These are phyloP conservation scores for Toxicodendron radicans DNA, from an alignment of 345 rosid genomes.

Conservation along the genomic window DNA sequence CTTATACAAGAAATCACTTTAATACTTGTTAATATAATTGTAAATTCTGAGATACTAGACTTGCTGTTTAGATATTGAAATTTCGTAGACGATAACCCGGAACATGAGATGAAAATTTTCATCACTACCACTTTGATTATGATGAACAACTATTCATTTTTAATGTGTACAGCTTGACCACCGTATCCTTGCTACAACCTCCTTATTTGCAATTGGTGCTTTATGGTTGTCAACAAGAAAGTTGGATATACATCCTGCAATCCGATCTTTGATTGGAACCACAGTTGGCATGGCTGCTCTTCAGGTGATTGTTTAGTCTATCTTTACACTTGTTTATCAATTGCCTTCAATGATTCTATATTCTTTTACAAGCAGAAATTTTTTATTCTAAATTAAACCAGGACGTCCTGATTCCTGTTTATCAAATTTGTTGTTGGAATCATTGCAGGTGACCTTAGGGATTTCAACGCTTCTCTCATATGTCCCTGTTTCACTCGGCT, in stretches of 20 bases:
- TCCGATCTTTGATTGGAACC: constrained; percentile 67
- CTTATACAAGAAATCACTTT: neutral
- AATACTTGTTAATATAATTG: neutral
- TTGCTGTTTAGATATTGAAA: no score
- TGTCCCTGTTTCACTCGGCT: constrained; percentile 81
- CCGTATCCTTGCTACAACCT: constrained; percentile 82
- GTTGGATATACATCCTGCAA: constrained; percentile 86
- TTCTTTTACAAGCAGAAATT: neutral
- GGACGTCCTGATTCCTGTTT: neutral
- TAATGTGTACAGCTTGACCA: constrained; percentile 66
- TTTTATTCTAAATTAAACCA: neutral
- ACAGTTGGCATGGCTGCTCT: constrained; percentile 77
- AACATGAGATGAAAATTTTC: neutral
- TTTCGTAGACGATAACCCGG: neutral
- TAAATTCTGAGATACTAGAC: neutral
- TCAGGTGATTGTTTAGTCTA: constrained; percentile 47
- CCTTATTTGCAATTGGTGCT: constrained; percentile 50
- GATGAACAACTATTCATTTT: neutral
- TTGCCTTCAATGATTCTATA: neutral
- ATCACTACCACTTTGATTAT: neutral
- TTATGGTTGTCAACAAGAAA: constrained; percentile 81
- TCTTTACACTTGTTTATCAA: no score
- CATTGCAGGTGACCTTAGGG: constrained; percentile 73
- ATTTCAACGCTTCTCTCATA: constrained; percentile 80
- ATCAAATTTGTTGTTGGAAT: neutral